Base-by-base conservation (phyloP, 2,329 filamentous ascomycete genomes). In the Dactylellina sp. region DNA sequence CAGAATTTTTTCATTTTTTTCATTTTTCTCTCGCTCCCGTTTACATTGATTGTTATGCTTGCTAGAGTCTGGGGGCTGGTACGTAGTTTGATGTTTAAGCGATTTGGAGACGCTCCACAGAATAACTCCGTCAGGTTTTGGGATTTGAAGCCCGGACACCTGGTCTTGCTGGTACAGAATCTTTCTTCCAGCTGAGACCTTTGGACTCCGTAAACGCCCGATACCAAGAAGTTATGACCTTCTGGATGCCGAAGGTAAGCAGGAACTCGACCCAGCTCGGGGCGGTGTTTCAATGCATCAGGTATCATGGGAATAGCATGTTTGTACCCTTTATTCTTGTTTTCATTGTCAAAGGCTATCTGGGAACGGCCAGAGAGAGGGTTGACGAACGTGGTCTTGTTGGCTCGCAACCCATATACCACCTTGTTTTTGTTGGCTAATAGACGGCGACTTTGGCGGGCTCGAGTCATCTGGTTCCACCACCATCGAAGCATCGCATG, bases 221-320 rank as follows among this genome's bases (percentile, higher is more conserved):
- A 74, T 74, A 50, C 70, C 70, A 66, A 74, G 70, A 72, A 64
- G 35, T 74, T 74, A 55, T 20, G 55, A 74, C 70, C 70, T 74
- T 66, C 70, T 74, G 20, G 40, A 66, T 62, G 61, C 61, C 70
- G 70, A 74, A 74, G 70, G 70, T 74, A 66, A 66, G 61, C 61
- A 61, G 49, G 61, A 60, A 52, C 56, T 49, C 63, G 49, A 24
- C 28, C 39, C 50, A 39, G 46, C 18, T 64, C 24, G 18, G 22
- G 35, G n/a, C 20, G 52, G 39, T 61, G 60, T 53, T 44, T 65
- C 49, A 47, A 59, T 62, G 57, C 46, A 71, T 71, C 52, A 52
- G 46, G 44, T 57, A 57, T 57, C 44, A 65, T 50, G 44, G 44
- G n/a, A 28, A 39, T 20, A 40, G 40, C 32, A 7, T 40, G n/a